Base-by-base conservation (phyloP, 352 stramenopile genomes). In the Phytophthora crassamura region DNA sequence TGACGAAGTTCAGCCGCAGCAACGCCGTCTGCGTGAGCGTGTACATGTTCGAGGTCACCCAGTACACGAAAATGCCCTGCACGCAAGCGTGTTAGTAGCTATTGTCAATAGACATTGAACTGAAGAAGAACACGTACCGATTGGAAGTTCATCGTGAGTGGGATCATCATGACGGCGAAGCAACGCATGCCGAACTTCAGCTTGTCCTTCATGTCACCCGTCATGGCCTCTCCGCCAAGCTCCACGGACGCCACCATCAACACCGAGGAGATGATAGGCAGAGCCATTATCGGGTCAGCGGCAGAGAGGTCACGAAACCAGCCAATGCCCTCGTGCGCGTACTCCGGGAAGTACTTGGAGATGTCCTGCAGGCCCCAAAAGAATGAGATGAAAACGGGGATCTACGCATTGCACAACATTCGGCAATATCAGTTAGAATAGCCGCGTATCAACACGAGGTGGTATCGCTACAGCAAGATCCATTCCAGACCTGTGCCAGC, bases 1-100 rank as follows among this genome's bases (percentile, higher is more conserved):
- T 88, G 22, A 94, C 60, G 28, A 73, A 38, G 41, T 82, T 79
- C 10, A 90, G 43, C 20, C 84, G 84, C 65, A 94, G 65, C 18
- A 80, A 35, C 10, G 74, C 68, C 7, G 82, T 93, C 62, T 94
- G 85, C 25, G 59, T 51, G 11, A 95, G 49, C 35, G 88, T 92
- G 75, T 86, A 95, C 49, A 78, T 67, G 74, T 93, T 95, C 38
- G 86, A 94, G 45, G 75, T 91, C 59, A 95, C 84, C 88, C 88
- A 95, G 81, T 94, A 95, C 30, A 95, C 75, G 15, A 95, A 86
- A 35, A 95, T 84, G 35, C 86, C 86, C 84, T 92, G 58, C 50
- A n/a, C n/a, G 10, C 20, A 35, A 3, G 16, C 48, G 34, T 3
- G 32, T 56, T 42, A 48, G n/a, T n/a, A n/a, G n/a, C n/a, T n/a